Evolutionary conservation across 1,284 basidiomycete species (phyloP).

Genomic region (Ceraceosorus guamensis): DNA sequence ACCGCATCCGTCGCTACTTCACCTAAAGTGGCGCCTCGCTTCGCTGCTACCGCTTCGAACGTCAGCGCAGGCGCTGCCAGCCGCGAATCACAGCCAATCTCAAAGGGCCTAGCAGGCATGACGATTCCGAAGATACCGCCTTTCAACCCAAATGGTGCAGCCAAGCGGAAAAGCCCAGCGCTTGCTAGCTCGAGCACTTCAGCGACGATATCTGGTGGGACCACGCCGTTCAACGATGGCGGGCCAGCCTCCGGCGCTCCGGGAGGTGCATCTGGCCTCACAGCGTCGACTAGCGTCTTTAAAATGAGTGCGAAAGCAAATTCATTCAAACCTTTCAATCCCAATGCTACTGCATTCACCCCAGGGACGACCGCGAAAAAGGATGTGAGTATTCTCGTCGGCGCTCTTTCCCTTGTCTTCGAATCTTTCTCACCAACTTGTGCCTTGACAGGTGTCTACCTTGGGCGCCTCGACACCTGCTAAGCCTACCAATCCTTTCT

Average conservation of each 20-base stretch:
- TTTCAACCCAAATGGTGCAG: slow-evolving; percentile 62
- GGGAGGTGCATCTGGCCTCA: slow-evolving; percentile 6
- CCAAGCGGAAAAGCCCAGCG: slow-evolving; percentile 30
- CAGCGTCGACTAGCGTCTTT: slow-evolving; percentile 55
- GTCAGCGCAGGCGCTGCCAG: slow-evolving; percentile 13
- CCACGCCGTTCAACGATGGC: too few species aligned
- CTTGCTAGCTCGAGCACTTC: slow-evolving; percentile 13
- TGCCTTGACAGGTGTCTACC: too few species aligned
- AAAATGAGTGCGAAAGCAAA: slow-evolving; percentile 73
- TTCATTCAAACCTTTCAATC: slow-evolving; percentile 61
- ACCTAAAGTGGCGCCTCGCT: background rate
- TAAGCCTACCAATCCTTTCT: slow-evolving; percentile 73
- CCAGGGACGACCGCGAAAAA: slow-evolving; percentile 43
- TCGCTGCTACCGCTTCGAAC: slow-evolving; percentile 1
- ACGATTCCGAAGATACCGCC: slow-evolving; percentile 81
- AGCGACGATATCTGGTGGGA: slow-evolving; percentile 4
- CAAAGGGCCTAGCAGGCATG: slow-evolving; percentile 51
- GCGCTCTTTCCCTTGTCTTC: too few species aligned
- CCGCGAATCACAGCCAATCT: slow-evolving; percentile 28
- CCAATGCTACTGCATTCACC: slow-evolving; percentile 52
- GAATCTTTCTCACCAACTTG: too few species aligned
- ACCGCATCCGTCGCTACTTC: slow-evolving; percentile 10
- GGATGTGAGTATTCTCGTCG: too few species aligned
- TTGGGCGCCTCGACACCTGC: slow-evolving; percentile 12
- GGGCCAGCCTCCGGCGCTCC: slow-evolving; percentile 8